Percentiles rank a stretch among this genome's conserved stretches.
phyloP scores from a whole-genome alignment of 2,329 filamentous ascomycete species.

The Helminthosporium solani region DNA sequence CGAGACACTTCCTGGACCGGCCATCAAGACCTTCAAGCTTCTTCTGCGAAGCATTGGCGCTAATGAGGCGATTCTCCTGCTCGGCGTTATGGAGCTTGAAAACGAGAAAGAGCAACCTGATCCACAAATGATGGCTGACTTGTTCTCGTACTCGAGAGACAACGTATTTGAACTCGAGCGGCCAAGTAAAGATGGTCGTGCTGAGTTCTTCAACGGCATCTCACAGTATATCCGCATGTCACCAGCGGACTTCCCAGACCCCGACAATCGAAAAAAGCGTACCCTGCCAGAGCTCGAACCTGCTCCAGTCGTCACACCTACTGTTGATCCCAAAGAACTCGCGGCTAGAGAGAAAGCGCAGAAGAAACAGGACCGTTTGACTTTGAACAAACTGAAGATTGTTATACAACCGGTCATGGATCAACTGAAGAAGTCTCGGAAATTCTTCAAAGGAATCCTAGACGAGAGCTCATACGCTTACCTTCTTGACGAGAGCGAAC shows the following conservation, averaged over 20 bases:
- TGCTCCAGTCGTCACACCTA: conserved; percentile 56
- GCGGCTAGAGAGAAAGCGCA: conserved; percentile 80
- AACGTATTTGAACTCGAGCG: conserved; percentile 71
- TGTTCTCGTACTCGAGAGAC: conserved; percentile 83
- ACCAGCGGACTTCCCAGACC: conserved; percentile 84
- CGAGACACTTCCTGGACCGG: conserved; percentile 61
- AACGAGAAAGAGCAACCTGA: conserved; percentile 59
- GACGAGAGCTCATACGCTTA: conserved; percentile 74
- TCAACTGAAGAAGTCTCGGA: conserved; percentile 86
- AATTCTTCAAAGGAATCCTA: conserved; percentile 77
- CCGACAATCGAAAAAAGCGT: conserved; percentile 81
- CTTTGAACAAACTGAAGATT: conserved; percentile 84
- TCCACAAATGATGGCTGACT: conserved; percentile 64
- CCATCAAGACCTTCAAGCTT: conserved; percentile 77
- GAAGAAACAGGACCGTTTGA: conserved; percentile 78
- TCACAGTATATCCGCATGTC: conserved; percentile 75
- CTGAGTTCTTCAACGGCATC: conserved; percentile 76
- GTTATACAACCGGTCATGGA: conserved; percentile 95
- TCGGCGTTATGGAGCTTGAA: conserved; percentile 78
- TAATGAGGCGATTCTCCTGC: conserved; percentile 82
- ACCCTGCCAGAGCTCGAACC: conserved; percentile 76
- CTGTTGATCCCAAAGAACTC: conserved; percentile 59
- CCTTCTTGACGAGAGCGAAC: conserved; percentile 79
- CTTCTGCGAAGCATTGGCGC: conserved; percentile 81
- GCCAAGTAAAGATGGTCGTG: conserved; percentile 67